These are phyloP conservation scores for Fusarium humuli DNA, from an alignment of 2,329 filamentous ascomycete genomes.

Conservation along the genomic window DNA sequence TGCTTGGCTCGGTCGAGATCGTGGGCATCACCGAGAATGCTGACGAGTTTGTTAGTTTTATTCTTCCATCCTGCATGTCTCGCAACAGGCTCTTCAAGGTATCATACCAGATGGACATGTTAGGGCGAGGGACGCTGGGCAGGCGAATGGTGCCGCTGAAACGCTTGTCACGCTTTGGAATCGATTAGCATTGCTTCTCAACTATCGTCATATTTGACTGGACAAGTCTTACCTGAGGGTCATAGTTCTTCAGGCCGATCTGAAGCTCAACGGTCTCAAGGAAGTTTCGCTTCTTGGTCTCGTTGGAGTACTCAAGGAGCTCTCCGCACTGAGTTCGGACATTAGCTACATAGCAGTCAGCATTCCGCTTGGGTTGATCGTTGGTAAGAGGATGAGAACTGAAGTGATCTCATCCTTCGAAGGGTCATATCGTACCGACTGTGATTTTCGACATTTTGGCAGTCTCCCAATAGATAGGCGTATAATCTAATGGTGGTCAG, in stretches of 20 bases:
- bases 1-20: slow-evolving; percentile 99
- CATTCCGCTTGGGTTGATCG: slow-evolving; percentile 45
- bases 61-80: neutral
- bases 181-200: no score
- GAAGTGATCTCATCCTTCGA: neutral
- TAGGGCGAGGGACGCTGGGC: slow-evolving; percentile 88
- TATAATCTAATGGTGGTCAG: slow-evolving; percentile 77
- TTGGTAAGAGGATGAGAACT: neutral
- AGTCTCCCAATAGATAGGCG: slow-evolving; percentile 84
- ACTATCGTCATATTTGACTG: no score
- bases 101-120: slow-evolving; percentile 80
- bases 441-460: slow-evolving; percentile 89
- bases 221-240: slow-evolving; percentile 70
- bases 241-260: slow-evolving; percentile 98
- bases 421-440: slow-evolving; percentile 65
- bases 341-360: slow-evolving; percentile 71
- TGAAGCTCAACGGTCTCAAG: slow-evolving; percentile 92
- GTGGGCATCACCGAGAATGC: slow-evolving; percentile 81
- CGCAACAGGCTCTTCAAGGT: neutral
- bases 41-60: slow-evolving; percentile 36
- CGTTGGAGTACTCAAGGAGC: slow-evolving; percentile 91
- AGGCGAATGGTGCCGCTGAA: slow-evolving; percentile 99
- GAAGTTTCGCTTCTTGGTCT: slow-evolving; percentile 99
- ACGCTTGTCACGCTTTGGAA: slow-evolving; percentile 92
- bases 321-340: slow-evolving; percentile 94